Percentiles rank a stretch among this genome's conserved stretches.
Conservation (phyloP, 352 stramenopile genomes). For the Phytophthora lateralis region DNA sequence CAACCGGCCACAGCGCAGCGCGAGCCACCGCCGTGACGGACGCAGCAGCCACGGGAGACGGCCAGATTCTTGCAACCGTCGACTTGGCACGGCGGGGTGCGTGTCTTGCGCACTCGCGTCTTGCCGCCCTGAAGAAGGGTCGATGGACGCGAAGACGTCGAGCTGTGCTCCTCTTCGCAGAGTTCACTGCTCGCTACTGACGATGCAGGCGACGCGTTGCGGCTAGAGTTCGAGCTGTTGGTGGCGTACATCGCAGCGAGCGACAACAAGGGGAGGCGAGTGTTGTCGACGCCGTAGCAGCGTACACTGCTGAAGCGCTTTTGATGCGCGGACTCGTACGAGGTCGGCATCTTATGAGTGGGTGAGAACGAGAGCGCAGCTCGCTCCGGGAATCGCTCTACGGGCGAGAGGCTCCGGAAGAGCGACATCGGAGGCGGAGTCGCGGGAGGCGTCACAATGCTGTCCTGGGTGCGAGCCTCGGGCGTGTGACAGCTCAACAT, state of each 20-base stretch:
- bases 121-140: slow-evolving; percentile 9
- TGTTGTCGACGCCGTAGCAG: slow-evolving; percentile 19
- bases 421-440: slow-evolving; percentile 25
- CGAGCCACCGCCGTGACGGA: slow-evolving; percentile 56
- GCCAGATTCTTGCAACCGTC: slow-evolving; percentile 64
- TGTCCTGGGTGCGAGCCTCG: slow-evolving; percentile 1
- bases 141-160: neutral
- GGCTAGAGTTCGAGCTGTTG: slow-evolving; percentile 10
- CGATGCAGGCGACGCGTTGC: slow-evolving; percentile 1
- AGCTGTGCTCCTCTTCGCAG: slow-evolving; percentile 3
- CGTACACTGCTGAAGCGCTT: slow-evolving; percentile 20
- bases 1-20: slow-evolving; percentile 41
- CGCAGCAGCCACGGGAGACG: slow-evolving; percentile 55
- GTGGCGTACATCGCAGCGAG: slow-evolving; percentile 23
- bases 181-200: slow-evolving; percentile 17
- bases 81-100: slow-evolving; percentile 58
- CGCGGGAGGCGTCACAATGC: slow-evolving; percentile 10
- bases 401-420: slow-evolving; percentile 20
- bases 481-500: slow-evolving; percentile 6
- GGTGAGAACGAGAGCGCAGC: slow-evolving; percentile 20
- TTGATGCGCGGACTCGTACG: slow-evolving; percentile 21
- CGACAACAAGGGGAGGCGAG: slow-evolving; percentile 18
- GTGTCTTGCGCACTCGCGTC: slow-evolving; percentile 37
- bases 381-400: slow-evolving; percentile 13
- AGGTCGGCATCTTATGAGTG: slow-evolving; percentile 29